phyloP scores from a whole-genome alignment of 805 yeast genomes.

The Lachancea thermotolerans region DNA sequence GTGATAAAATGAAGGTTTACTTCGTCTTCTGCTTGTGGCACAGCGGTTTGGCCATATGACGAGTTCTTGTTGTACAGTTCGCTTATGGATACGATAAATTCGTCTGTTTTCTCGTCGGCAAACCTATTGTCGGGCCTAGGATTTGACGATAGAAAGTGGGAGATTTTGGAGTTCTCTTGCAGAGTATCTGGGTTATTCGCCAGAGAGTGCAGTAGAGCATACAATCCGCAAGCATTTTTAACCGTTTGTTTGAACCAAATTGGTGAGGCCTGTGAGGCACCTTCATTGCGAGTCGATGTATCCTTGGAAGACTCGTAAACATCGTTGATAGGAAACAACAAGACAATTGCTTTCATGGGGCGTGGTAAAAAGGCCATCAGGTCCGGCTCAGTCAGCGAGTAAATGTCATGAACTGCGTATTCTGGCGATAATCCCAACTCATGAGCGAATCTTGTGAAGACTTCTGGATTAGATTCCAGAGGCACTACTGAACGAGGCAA shows the following conservation, averaged over 20 bases:
- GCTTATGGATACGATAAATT: conserved; percentile 22
- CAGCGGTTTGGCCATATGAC: conserved; percentile 56
- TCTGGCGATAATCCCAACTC: conserved; percentile 59
- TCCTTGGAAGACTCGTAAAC: conserved; percentile 49
- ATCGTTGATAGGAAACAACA: conserved; percentile 74
- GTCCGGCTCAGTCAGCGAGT: conserved; percentile 79
- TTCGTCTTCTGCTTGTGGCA: conserved; percentile 50
- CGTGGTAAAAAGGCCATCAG: conserved; percentile 72
- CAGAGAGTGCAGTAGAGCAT: conserved; percentile 70
- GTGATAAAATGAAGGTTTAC: conserved; percentile 73
- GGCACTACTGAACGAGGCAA: conserved; percentile 57
- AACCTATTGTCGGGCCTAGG: conserved; percentile 37
- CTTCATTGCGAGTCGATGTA: conserved; percentile 7
- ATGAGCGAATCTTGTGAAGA: conserved; percentile 64
- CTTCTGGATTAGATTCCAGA: conserved; percentile 81
- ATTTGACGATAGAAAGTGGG: conserved; percentile 13
- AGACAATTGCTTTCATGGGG: conserved; percentile 68
- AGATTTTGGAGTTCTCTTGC: conserved; percentile 16
- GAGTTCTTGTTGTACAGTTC: conserved; percentile 18
- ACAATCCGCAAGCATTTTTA: conserved; percentile 87
- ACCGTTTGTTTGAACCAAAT: conserved; percentile 84
- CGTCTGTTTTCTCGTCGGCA: conserved; percentile 35
- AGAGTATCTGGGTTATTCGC: conserved; percentile 32
- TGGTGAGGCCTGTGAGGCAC: conserved; percentile 18
- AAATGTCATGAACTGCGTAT: conserved; percentile 69